Base-by-base conservation (phyloP, 768 basidiomycete species). In the Chiua virens region DNA sequence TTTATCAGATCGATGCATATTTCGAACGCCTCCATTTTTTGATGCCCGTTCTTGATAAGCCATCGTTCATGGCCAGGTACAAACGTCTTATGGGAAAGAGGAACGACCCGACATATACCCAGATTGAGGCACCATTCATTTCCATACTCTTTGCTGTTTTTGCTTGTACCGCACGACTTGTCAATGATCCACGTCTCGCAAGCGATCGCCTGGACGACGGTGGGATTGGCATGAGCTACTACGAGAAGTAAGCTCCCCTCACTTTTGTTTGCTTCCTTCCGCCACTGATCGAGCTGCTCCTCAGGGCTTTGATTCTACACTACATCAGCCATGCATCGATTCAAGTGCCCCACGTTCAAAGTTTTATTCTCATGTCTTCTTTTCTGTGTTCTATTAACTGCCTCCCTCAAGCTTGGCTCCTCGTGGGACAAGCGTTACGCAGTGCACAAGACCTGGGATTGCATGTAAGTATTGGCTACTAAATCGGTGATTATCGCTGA, bases 321-420 rank as follows among this genome's bases (percentile, higher is more conserved):
- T 94, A 94, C 69, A 94, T 94, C 73, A 92, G 91, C 56, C 85
- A 93, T 64, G 82, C 89, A 39, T 89, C 86, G 49, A 90, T 85
- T 36, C 88, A 93, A 67, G 75, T 89, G 45, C 80, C 85, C 30
- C 93, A 95, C 68, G 92, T 95, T 27, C 93, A 95, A 73, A 89
- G 89, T 69, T 87, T 94, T 66, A 81, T 91, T 55, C 77, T 96
- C 49, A 81, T 94, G 79, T 87, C 92, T 45, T 87, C 92, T 2
- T 95, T 93, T 74, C 75, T 96, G 53, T 94, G 92, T 65, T 92
- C 92, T 47, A 79, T 95, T 59, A 96, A 96, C 63, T 93, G 92
- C 64, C 80, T 96, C 45, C 93, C 93, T 3, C 93, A 94, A 71
- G 91, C 92, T 27, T 96, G 93, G 93, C 81, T 95, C 55, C 78